Evolutionary conservation across 768 basidiomycete genomes (phyloP).

Genomic region (Termitomyces sp.): DNA sequence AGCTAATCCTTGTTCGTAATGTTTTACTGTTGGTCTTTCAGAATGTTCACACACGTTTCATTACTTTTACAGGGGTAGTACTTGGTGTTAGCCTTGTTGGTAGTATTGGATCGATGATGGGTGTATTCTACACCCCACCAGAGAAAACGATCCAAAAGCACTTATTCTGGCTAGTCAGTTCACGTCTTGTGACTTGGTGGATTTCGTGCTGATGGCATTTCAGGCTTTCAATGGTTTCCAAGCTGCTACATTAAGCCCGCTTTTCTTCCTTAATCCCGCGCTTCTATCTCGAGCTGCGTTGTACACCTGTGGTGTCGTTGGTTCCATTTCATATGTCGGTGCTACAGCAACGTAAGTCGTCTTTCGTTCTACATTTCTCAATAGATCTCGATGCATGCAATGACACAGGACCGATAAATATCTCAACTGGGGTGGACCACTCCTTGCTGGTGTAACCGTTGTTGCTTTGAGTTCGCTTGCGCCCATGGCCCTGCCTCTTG

Average conservation of each 20-base stretch:
- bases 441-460: conserved; percentile 86
- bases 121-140: conserved; percentile 73
- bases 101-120: conserved; percentile 84
- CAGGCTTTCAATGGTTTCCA: conserved; percentile 86
- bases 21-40: neutral
- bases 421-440: conserved; percentile 81
- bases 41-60: neutral
- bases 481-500: conserved; percentile 85
- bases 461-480: conserved; percentile 85
- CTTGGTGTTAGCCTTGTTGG: conserved; percentile 79
- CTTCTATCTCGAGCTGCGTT: conserved; percentile 84
- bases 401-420: conserved; percentile 68
- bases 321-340: conserved; percentile 81
- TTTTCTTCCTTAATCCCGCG: conserved; percentile 88
- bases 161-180: conserved; percentile 70
- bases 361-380: neutral
- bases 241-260: conserved; percentile 79
- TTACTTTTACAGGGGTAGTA: conserved; percentile 56
- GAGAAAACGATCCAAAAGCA: conserved; percentile 77
- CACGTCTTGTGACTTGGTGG: neutral
- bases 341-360: conserved; percentile 71
- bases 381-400: neutral
- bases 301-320: conserved; percentile 86
- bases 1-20: conserved; percentile 70
- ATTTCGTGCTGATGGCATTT: neutral